Conservation (phyloP, 164 flowering plant species). For the Vitis labrusca region DNA sequence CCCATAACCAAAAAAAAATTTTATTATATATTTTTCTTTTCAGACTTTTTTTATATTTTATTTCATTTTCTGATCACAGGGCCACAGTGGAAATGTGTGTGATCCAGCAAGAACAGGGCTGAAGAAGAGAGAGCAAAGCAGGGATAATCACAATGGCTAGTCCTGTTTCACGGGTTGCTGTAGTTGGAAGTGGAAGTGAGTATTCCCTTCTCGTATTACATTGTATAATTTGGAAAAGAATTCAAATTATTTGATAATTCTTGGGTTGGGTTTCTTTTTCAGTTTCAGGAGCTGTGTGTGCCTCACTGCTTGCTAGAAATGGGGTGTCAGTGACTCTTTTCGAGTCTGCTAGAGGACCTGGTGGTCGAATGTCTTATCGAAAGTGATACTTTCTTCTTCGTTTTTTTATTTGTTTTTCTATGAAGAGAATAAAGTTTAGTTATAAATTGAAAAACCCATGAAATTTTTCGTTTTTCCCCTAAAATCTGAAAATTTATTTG, state of each 20-base stretch:
- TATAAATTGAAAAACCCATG: no score
- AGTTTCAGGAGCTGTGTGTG: conserved; percentile 92
- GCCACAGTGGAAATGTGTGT: background rate
- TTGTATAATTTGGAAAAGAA: background rate
- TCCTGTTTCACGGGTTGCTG: conserved; percentile 40
- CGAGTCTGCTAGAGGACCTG: conserved; percentile 87
- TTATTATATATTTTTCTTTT: no score
- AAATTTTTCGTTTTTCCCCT: no score
- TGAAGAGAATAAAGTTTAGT: no score
- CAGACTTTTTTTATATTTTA: no score
- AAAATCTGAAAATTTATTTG: background rate
- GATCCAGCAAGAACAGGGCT: conserved; percentile 6
- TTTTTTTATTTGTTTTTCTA: background rate
- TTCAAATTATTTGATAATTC: background rate
- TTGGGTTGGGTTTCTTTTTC: conserved; percentile 6
- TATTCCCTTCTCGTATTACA: background rate
- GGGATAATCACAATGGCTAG: background rate
- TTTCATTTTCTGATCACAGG: no score
- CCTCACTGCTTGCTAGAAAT: conserved; percentile 61
- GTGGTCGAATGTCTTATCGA: conserved; percentile 87
- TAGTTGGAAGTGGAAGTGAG: conserved; percentile 69
- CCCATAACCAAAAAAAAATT: no score
- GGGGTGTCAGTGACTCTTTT: conserved; percentile 75
- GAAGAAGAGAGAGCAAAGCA: no score
- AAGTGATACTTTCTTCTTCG: conserved; percentile 37